Evolutionary conservation across 2,329 filamentous ascomycete genomes (phyloP).

Genomic region (Chaetomium sp.): DNA sequence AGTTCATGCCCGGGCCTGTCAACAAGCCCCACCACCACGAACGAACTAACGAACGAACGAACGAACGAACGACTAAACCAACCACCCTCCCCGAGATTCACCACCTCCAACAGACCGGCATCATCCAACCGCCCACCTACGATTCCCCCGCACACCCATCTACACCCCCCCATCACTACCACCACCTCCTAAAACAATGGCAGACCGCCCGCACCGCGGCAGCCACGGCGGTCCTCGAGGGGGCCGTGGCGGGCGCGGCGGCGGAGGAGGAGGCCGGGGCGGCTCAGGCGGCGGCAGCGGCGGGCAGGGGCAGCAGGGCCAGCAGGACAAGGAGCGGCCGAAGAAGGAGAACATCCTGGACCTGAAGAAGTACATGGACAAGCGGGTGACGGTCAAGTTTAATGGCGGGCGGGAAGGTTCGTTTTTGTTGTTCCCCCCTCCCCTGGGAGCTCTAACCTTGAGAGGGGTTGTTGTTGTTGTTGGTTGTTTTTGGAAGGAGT

Average conservation of each 20-base stretch:
- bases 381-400: slow-evolving; percentile 93
- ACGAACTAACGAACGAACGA: background rate
- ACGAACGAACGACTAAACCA: background rate
- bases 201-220: slow-evolving; percentile 52
- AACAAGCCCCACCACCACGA: background rate
- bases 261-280: slow-evolving; percentile 44
- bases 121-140: background rate
- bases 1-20: background rate
- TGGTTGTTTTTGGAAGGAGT: too few species aligned
- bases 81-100: background rate
- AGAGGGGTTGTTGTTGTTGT: too few species aligned
- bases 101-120: background rate
- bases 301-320: slow-evolving; percentile 44
- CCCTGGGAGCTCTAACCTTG: too few species aligned
- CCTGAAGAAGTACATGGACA: slow-evolving; percentile 94
- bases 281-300: background rate
- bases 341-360: slow-evolving; percentile 99
- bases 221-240: slow-evolving; percentile 27
- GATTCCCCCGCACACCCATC: background rate
- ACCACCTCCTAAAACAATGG: slow-evolving; percentile 42
- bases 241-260: slow-evolving; percentile 40
- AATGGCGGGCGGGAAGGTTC: slow-evolving; percentile 89
- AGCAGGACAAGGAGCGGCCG: slow-evolving; percentile 66
- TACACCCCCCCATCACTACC: background rate
- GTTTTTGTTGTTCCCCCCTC: slow-evolving; percentile 33